phyloP scores from a whole-genome alignment of 2,329 filamentous ascomycete genomes.

The Fusarium tupiense region DNA sequence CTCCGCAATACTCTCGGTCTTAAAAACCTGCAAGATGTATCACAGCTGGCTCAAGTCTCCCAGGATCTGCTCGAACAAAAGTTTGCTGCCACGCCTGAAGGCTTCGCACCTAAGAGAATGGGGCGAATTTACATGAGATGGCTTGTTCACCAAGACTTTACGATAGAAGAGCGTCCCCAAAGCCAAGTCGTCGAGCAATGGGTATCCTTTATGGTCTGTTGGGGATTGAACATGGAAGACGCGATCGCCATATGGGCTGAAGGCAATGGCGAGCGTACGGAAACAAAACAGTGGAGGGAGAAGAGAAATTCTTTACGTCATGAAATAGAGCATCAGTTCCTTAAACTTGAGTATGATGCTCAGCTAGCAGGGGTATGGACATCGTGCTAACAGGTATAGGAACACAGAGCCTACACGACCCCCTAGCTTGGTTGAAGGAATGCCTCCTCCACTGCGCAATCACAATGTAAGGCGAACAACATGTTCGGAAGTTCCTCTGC shows the following conservation, averaged over 20 bases:
- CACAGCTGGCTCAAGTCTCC: slow-evolving; percentile 38
- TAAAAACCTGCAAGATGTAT: slow-evolving; percentile 30
- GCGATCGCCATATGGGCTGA: neutral
- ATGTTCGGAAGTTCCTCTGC: neutral
- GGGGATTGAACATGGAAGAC: neutral
- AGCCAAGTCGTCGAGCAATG: neutral
- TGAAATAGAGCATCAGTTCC: neutral
- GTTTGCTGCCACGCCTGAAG: slow-evolving; percentile 6
- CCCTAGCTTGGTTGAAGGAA: neutral
- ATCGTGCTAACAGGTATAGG: neutral
- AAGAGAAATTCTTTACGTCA: neutral
- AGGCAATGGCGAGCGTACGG: neutral
- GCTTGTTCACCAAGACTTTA: slow-evolving; percentile 37
- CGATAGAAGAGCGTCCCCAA: neutral
- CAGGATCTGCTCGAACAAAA: slow-evolving; percentile 39
- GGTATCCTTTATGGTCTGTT: neutral
- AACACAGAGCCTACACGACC: neutral
- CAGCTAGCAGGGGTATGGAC: neutral
- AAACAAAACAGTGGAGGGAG: neutral
- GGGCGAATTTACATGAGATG: slow-evolving; percentile 42
- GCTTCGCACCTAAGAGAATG: slow-evolving; percentile 23
- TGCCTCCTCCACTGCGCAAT: neutral
- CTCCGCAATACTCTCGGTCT: slow-evolving; percentile 38
- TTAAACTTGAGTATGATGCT: neutral
- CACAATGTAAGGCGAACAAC: neutral